Evolutionary conservation across 129 eudicot genomes (phyloP), one percentile per base, ranked within the genome.

Genomic region (Calendula officinalis): DNA sequence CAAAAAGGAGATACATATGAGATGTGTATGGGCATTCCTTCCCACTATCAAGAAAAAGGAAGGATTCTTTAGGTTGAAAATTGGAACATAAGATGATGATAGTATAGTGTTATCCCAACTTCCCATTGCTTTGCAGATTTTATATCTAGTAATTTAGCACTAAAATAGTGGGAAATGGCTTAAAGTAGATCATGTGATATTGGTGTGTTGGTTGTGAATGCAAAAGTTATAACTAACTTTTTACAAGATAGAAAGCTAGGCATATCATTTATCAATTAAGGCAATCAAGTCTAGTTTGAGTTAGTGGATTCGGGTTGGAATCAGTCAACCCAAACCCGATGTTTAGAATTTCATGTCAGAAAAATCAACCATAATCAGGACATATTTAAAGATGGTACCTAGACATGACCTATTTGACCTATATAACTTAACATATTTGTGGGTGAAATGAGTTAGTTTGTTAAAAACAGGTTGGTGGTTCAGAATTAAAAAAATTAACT

Each of bases 171-270:
- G 71, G 45, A 64, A 6, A 55, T 55, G 60, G 58, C 30, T 45
- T 70, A 39, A 73, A 66, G 78, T 74, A 60, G 72, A 47, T 57
- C 67, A 74, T 56, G 78, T 74, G 51, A 37, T 34, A 50, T 42
- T 72, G 64, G 70, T 65, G 48, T 39, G 48, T 42, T 65, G 78
- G 62, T 33, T 65, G 67, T 66, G 55, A 64, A 49, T 72, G 71
- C 65, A 33, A 72, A 72, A 14, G 56, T 41, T 54, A 22, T 22
- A 41, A 42, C 4, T 9, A 5, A 58, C 66, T 66, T 74, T 66
- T 49, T 38, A 47, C 1, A 37, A 69, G 58, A 69, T 57, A 46
- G 30, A 69, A 27, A 43, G 30, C 58, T 73, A 11, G 55, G 41
- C 42, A 44, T 16, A 43, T 54, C 62, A 15, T 0, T 45, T 57